Evolutionary conservation across 352 stramenopile species (phyloP), one percentile per base, ranked within the genome.

Genomic region (Phytophthora parvispora): DNA sequence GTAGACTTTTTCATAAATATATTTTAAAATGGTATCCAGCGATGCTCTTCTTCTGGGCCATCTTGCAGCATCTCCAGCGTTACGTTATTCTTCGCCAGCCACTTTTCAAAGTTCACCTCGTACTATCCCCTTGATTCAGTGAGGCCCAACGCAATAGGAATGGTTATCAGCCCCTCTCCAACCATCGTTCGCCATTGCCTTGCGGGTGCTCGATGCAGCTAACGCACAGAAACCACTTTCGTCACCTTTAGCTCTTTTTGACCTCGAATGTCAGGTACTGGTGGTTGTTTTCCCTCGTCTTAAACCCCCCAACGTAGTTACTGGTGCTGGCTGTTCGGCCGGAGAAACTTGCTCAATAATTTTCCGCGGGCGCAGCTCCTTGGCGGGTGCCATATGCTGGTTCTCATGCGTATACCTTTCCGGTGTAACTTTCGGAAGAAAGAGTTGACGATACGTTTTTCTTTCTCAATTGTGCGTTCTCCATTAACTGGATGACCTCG

Each of bases 41-140:
- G 38, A 16, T 36, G 34, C 24, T 60, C 53, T 16, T 60, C 53
- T 18, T 60, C 38, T 9, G 53, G 53, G 2, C 51, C 53, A 1
- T 40, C 25, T 27, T 34, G 20, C 6, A 60, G 24, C 38, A 24
- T 36, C 13, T 20, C 20, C 24, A 51, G 16, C 22, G 34, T 36
- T 9, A 36, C 24, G 22, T 50, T 24, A 40, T 22, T 22, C 3
- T 16, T 22, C 9, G 16, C 18, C 4, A 60, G 38, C 53, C 53
- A 60, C 10, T 10, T 20, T 36, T 60, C 9, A 16, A 50, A 50
- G 16, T 50, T 50, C 5, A 29, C 10, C 22, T 50, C 43, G 22
- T 50, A 50, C 10, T 29, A 10, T 16, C 13, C 20, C 15, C 12
- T 28, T 9, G 38, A 22, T 18, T 47, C 38, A 8, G 16, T 47